Evolutionary conservation across 2,329 filamentous ascomycete species (phyloP), one percentile per base, ranked within the genome.

Genomic region (Alternaria sp.): DNA sequence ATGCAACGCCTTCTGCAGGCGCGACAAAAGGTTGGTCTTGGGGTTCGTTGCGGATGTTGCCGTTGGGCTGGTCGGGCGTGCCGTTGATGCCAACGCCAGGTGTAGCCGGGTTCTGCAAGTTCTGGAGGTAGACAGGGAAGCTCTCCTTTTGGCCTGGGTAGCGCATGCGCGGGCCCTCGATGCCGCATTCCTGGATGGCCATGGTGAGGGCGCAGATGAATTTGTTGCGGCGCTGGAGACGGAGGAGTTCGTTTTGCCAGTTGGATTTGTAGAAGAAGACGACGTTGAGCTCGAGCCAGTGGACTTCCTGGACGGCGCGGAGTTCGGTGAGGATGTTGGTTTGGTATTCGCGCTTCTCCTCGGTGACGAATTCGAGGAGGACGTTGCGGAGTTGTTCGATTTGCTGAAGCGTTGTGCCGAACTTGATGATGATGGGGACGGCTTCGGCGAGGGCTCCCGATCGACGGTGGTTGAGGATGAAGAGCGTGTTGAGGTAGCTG

Each of bases 251-350:
- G 75, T 97, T 97, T 77, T 98, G 94, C 87, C 92, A 97, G 78
- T 94, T 97, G 60, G 91, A 93, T 79, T 97, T 97, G 86, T 97
- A 97, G 84, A 97, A 97, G 83, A 97, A 97, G 73, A 97, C 90
- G 58, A 98, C 89, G 79, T 97, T 97, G 73, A 97, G 86, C 4
- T 89, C 93, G 73, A 97, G 90, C 6, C 90, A 92, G 75, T 94
- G 92, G 36, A 93, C 92, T 70, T 97, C 90, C 25, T 90, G 88
- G 53, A 98, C 89, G 9, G 89, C 88, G 25, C 87, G 88, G 69
- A 98, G 84, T 79, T 97, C 93, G 0, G 92, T 96, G 38, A 97
- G 86, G 59, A 97, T 93, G 67, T 94, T 94, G 63, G 85, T 84
- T 70, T 94, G 91, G 75, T 92, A 97, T 74, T 97, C 94, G 57